phyloP scores from a whole-genome alignment of 768 basidiomycete species.

The Macrocybe gigantea region DNA sequence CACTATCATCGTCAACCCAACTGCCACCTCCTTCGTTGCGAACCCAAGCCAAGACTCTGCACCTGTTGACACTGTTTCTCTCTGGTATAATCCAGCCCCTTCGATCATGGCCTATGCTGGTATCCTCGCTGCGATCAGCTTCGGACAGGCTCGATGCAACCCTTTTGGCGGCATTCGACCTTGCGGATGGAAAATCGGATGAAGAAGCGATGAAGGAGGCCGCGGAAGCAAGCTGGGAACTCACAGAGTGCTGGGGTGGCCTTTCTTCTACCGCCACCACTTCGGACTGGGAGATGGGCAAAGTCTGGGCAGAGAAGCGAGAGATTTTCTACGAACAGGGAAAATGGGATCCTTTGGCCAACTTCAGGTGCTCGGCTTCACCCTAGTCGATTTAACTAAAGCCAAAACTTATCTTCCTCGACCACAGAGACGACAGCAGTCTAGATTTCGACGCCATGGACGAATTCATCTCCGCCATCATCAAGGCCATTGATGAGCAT shows the following conservation, averaged over 20 bases:
- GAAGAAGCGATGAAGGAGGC: conserved; percentile 77
- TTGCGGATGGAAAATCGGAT: conserved; percentile 69
- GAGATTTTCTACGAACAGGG: conserved; percentile 89
- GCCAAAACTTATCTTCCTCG: background rate
- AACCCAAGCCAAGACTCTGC: conserved; percentile 62
- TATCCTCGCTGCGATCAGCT: conserved; percentile 63
- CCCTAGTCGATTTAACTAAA: background rate
- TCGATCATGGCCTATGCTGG: conserved; percentile 55
- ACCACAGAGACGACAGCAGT: conserved; percentile 40
- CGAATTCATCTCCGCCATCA: conserved; percentile 68
- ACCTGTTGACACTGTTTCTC: conserved; percentile 70
- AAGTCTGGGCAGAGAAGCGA: conserved; percentile 92
- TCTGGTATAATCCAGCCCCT: conserved; percentile 68
- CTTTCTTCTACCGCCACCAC: conserved; percentile 7
- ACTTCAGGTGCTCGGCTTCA: conserved; percentile 44
- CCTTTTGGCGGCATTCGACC: conserved; percentile 84
- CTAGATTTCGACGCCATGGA: conserved; percentile 95
- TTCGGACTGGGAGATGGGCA: conserved; percentile 86
- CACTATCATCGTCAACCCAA: conserved; percentile 19
- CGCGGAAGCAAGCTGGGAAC: conserved; percentile 81
- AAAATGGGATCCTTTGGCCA: conserved; percentile 75
- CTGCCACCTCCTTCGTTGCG: conserved; percentile 28
- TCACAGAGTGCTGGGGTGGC: conserved; percentile 40
- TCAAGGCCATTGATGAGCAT: conserved; percentile 63
- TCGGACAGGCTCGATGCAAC: conserved; percentile 86